Base-by-base conservation (phyloP, 108 stramenopile species). In the Conticribra weissflogii region DNA sequence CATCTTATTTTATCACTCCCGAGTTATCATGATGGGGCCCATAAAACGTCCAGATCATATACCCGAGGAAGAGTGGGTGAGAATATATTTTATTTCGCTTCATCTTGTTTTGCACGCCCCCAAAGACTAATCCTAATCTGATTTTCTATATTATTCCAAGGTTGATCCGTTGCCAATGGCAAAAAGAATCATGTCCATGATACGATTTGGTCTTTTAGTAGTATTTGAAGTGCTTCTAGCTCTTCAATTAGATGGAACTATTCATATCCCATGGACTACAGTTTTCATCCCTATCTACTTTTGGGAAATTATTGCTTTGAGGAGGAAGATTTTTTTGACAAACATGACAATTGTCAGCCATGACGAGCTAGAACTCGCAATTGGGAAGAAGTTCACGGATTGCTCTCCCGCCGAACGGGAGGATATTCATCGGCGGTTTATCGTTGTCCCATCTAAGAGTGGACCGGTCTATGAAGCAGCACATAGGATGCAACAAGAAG, bases 111-210 rank as follows among this genome's bases (percentile, higher is more conserved):
- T 12, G 12, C 5, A 5, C 12, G 36, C 36, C 5, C 5, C 36
- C 5, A 9, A 5, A 9, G 5, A 41, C 12, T 41, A 12, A 41
- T 41, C 5, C 5, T 41, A 5, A 41, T 41, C 12, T 5, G 5
- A 41, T 41, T 12, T 5, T 41, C 5, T 41, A 12, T 41, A 41
- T 41, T 41, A 12, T 9, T 41, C 36, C 12, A 5, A 41, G 36
- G 36, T 91, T 0, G 96, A 96, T 78, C 93, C 90, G 0, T 66
- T 93, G n/a, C 93, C 96, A 1, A 90, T 93, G 86, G 55, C 55
- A 8, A 83, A 82, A 54, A 68, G 93, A 15, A 50, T 86, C 48
- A 29, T 88, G 44, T 76, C 85, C 46, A 58, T 92, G 53, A 54
- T 81, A 22, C 55, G 87, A 50, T 90, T 93, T 62, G 33, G 69